phyloP scores from a whole-genome alignment of 352 stramenopile genomes.

The Nothophytophthora sp. region DNA sequence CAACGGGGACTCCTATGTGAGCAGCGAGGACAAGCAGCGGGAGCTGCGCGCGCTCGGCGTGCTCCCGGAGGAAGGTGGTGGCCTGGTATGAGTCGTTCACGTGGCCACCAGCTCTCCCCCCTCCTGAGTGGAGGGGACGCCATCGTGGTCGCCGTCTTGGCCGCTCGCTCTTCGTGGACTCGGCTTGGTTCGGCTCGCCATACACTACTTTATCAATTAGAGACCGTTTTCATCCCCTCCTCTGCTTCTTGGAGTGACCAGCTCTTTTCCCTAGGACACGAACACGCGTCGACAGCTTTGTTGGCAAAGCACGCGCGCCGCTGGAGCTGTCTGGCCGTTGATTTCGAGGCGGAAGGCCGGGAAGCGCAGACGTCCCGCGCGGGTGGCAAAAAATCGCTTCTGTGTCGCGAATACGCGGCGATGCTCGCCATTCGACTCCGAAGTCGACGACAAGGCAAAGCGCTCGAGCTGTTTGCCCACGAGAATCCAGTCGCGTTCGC shows the following conservation, averaged over 20 bases:
- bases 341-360: conserved; percentile 50
- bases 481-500: conserved; percentile 67
- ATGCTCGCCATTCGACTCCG: conserved; percentile 4
- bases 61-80: conserved; percentile 30
- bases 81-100: conserved; percentile 25
- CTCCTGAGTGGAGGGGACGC: too few relatives aligned
- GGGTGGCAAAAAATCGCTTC: conserved; percentile 49
- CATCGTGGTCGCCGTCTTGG: too few relatives aligned
- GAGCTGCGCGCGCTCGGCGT: conserved; percentile 61
- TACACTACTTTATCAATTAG: conserved; percentile 25
- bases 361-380: conserved; percentile 46
- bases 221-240: conserved; percentile 1
- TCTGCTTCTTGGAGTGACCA: conserved; percentile 2
- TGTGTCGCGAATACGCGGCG: conserved; percentile 37
- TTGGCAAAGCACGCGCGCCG: conserved; percentile 38
- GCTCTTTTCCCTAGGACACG: conserved; percentile 15
- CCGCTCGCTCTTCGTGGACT: too few relatives aligned
- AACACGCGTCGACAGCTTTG: conserved; percentile 39
- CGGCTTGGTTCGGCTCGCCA: too few relatives aligned
- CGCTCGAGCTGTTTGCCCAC: conserved; percentile 63
- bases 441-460: conserved; percentile 27
- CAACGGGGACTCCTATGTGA: conserved; percentile 79
- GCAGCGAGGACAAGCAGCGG: conserved; percentile 63
- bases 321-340: conserved; percentile 12
- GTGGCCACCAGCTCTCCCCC: too few relatives aligned